Percentiles rank a stretch among this genome's conserved stretches.
These are phyloP conservation scores for Suhomyces wounanorum DNA, from an alignment of 1,139 yeast genomes.

Conservation along the genomic window DNA sequence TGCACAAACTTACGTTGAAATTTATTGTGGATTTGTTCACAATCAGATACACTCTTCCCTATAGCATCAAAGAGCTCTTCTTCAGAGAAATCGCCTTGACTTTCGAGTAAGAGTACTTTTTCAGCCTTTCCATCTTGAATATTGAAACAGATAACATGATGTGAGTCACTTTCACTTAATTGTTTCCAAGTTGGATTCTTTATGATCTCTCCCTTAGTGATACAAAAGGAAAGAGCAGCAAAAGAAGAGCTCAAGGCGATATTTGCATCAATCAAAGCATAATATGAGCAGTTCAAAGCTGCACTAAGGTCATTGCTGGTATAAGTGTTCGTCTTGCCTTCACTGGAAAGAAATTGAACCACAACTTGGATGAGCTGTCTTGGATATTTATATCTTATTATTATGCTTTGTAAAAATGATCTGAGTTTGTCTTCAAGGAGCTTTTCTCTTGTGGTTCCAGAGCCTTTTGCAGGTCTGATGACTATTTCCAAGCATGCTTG, in stretches of 20 bases:
- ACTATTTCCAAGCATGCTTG: slow-evolving; percentile 77
- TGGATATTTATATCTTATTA: slow-evolving; percentile 73
- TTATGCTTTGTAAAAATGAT: slow-evolving; percentile 59
- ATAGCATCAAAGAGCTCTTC: slow-evolving; percentile 52
- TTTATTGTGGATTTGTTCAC: slow-evolving; percentile 47
- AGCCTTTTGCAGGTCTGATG: slow-evolving; percentile 76
- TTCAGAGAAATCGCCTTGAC: slow-evolving; percentile 69
- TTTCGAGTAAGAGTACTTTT: slow-evolving; percentile 65
- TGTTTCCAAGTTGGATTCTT: slow-evolving; percentile 47
- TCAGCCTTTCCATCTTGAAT: slow-evolving; percentile 53
- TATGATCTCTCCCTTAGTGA: slow-evolving; percentile 34
- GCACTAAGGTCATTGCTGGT: slow-evolving; percentile 63
- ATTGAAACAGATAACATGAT: slow-evolving; percentile 68
- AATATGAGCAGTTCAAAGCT: slow-evolving; percentile 67
- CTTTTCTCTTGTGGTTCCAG: slow-evolving; percentile 77
- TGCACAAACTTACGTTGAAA: slow-evolving; percentile 48
- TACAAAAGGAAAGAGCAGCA: slow-evolving; percentile 52
- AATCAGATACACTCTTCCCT: slow-evolving; percentile 47
- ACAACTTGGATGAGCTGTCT: slow-evolving; percentile 84
- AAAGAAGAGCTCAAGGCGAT: slow-evolving; percentile 66
- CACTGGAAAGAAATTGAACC: slow-evolving; percentile 73
- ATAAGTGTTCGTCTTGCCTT: slow-evolving; percentile 37
- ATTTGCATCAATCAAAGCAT: slow-evolving; percentile 81
- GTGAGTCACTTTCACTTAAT: slow-evolving; percentile 50
- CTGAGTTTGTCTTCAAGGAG: slow-evolving; percentile 71